Base-by-base conservation (phyloP, 305 asterid genomes). In the Fraxinus angustifolia region DNA sequence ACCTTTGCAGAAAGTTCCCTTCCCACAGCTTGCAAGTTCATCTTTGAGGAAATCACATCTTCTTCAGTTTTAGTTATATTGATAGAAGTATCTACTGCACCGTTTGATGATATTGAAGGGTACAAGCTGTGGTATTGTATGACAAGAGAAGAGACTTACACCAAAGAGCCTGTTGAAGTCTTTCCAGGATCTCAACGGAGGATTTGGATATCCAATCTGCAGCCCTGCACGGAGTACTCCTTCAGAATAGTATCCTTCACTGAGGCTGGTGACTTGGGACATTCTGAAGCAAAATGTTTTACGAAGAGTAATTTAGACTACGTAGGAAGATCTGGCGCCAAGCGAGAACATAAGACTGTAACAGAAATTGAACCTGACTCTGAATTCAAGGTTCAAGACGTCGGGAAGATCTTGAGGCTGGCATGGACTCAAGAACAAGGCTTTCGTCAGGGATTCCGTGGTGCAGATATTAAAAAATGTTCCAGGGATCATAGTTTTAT, bases 1-100 rank as follows among this genome's bases (percentile, higher is more conserved):
- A 38, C 45, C 11, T 38, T 38, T 38, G 45, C 45, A 38, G 65
- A 67, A 86, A 90, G 93, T 85, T 93, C 97, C 34, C 86, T 91
- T 80, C 95, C 98, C 19, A 96, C 96, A 65, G 98, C 98, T 60
- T 94, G 98, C 92, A 92, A 90, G 85, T 93, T 94, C 86, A 82
- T 94, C 73, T 94, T 94, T 58, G 96, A 94, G 87, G 96, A 94
- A 85, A 89, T 93, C 71, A 87, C 94, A 5, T 38, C 45, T 8
- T 88, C 96, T 65, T 92, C 98, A 23, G 87, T 90, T 80, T 89
- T 90, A 70, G 88, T 93, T 82, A 88, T 91, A 21, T 87, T 94
- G 85, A 90, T 94, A 68, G 98, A 91, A 82, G 87, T 90, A 77
- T 90, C 94, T 48, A 79, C 87, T 62, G 80, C 89, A 79, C 79